Evolutionary conservation across 768 basidiomycete species (phyloP).

Genomic region (Russula griseocarnosa): DNA sequence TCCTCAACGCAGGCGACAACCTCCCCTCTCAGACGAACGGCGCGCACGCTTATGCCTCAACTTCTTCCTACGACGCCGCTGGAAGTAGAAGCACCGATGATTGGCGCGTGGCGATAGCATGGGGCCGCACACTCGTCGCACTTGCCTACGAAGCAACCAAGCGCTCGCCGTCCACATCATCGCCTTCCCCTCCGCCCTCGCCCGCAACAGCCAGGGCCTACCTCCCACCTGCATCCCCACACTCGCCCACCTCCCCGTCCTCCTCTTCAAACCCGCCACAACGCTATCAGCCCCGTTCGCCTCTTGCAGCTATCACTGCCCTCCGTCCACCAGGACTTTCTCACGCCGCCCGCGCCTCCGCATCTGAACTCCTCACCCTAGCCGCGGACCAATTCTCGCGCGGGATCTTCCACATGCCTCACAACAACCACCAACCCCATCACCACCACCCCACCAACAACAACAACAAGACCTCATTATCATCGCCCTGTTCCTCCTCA

Average conservation of each 20-base stretch:
- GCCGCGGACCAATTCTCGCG: slow-evolving; percentile 68
- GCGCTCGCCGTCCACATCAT: slow-evolving; percentile 29
- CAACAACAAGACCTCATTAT: background rate
- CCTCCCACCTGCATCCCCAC: slow-evolving; percentile 4
- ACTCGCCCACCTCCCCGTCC: background rate
- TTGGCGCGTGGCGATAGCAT: slow-evolving; percentile 65
- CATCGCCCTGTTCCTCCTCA: background rate
- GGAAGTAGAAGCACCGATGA: slow-evolving; percentile 41
- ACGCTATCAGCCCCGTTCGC: slow-evolving; percentile 36
- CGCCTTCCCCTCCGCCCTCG: background rate
- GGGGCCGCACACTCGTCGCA: slow-evolving; percentile 61
- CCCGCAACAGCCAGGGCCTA: background rate
- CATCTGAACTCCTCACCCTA: slow-evolving; percentile 52
- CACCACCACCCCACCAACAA: slow-evolving; percentile 6
- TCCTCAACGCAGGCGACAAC: slow-evolving; percentile 65
- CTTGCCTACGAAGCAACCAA: slow-evolving; percentile 47
- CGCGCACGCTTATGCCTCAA: background rate
- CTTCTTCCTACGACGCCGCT: background rate
- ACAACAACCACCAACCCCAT: slow-evolving; percentile 31
- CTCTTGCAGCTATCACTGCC: slow-evolving; percentile 48
- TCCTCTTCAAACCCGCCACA: background rate
- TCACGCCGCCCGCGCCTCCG: slow-evolving; percentile 37
- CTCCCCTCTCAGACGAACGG: slow-evolving; percentile 43
- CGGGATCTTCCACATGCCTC: slow-evolving; percentile 71
- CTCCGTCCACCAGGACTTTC: slow-evolving; percentile 50